Base-by-base conservation (phyloP, 345 rosid genomes). In the Linum trigynum region DNA sequence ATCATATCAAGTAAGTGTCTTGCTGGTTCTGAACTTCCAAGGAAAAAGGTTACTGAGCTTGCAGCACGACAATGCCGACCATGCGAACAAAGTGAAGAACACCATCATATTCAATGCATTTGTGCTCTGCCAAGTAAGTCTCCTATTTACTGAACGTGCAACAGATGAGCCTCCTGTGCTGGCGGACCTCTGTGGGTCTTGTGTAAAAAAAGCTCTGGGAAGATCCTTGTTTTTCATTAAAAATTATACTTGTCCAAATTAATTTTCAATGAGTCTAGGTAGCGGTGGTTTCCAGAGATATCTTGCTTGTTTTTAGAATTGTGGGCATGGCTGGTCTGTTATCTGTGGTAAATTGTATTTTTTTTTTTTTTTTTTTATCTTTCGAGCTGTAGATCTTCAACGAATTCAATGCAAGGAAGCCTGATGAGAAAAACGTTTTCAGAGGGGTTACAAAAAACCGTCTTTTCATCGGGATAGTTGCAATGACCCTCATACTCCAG, bases 61-160 rank as follows among this genome's bases (percentile, higher is more conserved):
- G 69, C 39, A 63, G 43, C 14, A 15, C 63, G 72, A 63, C 5
- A 7, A 40, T 7, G 51, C 65, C 15, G 55, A 37, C 11, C 69
- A 55, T 23, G 78, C 78, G 15, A 75, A 42, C 59, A 42, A 66
- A 36, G 78, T 70, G 78, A 75, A 75, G 72, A 63, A 75, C 59
- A 75, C 74, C 50, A 42, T 75, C 56, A 75, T 75, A 56, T 75
- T 75, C 74, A 75, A 75, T 67, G 78, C 74, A 2, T 75, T 75
- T 70, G 78, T 75, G 71, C 71, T 75, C 35, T 75, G 78, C 38
- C 78, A 75, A 56, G 78, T 75, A 38, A 63, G 69, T 51, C 65
- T 23, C 17, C 6, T 3, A 8, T 36, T 43, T 57, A 5, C 61
- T 57, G 1, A 9, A 17, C 12, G 7, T 37, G 23, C 4, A 37